Evolutionary conservation across 495 filamentous ascomycete genomes (phyloP), one percentile per base, ranked within the genome.

Genomic region (Thozetella sp.): DNA sequence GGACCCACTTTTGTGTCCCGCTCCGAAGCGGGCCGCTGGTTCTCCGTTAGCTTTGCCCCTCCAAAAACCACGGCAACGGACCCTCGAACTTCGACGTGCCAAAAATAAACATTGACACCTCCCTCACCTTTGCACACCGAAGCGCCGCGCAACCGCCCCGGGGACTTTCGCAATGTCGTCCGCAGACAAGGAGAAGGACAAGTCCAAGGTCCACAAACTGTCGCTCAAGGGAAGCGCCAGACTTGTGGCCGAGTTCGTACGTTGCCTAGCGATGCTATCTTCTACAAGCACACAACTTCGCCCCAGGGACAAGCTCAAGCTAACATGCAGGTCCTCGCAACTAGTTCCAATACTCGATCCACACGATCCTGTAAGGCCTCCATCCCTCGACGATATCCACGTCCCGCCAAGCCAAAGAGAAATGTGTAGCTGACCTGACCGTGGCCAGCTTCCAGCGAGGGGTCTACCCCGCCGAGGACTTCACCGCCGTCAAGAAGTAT

Each of bases 401-500:
- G 0, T 2, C 13, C 34, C 0, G 20, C 13, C 9, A 4, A 2
- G 50, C 26, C 45, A 22, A 58, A 52, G 11, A 27, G 22, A 34
- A 25, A 40, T 15, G 20, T 23, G 10, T 15, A 23, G 23, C 48
- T 25, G n/a, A 55, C 46, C 54, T 19, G 25, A 0, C 40, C 40
- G n/a, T 45, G 9, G 43, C 40, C 62, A 92, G 89, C 64, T 96
- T 97, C 83, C 96, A 98, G 72, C 85, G 95, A 65, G 95, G 93
- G 53, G 95, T 99, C 55, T 99, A 99, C 75, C 95, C 96, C 40
- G 93, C 95, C 26, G 95, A 99, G 67, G 95, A 99, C 78, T 99
- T 99, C 71, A 93, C 90, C 62, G 88, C 94, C 22, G 93, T 99
- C 66, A 98, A 98, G 76, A 99, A 99, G 81, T 99, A 99, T 87